A percentile compares a stretch with the other conserved stretches of the same genome.
These are phyloP conservation scores for Uncinocarpus reesii DNA, from an alignment of 2,329 filamentous ascomycete species.

Conservation along the genomic window DNA sequence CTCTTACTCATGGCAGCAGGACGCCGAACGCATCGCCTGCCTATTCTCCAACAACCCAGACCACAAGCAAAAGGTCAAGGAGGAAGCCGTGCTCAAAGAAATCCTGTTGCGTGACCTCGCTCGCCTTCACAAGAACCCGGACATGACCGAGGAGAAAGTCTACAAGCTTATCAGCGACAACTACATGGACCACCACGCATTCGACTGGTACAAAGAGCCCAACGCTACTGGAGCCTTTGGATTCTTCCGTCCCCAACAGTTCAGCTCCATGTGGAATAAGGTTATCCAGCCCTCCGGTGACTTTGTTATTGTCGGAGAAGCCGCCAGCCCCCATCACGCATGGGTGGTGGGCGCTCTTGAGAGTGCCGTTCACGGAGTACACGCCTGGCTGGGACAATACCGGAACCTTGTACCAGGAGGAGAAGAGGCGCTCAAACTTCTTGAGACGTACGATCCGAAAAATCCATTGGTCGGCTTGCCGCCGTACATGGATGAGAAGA, in stretches of 20 bases:
- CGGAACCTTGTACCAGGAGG: background rate
- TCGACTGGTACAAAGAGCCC: conserved; percentile 3
- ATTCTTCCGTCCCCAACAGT: background rate
- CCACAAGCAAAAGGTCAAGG: background rate
- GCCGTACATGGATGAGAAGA: background rate
- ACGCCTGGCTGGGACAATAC: background rate
- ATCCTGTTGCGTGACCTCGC: background rate
- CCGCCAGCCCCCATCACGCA: background rate
- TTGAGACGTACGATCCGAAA: background rate
- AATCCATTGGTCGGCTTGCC: background rate
- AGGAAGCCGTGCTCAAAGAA: background rate
- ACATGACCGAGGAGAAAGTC: background rate
- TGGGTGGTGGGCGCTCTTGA: background rate
- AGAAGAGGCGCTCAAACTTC: background rate
- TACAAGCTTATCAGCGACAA: background rate
- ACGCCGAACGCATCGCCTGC: background rate
- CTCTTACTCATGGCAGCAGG: conserved; percentile 1
- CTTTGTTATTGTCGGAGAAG: background rate
- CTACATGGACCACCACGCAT: background rate
- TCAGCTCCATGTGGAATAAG: conserved; percentile 1
- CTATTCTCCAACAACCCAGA: background rate
- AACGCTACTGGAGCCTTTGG: background rate
- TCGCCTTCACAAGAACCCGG: background rate
- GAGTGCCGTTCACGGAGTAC: background rate
- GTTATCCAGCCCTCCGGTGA: background rate